Percentiles rank a stretch among this genome's conserved stretches.
phyloP scores from a whole-genome alignment of 768 basidiomycete species.

The Rhizopogon sp. region DNA sequence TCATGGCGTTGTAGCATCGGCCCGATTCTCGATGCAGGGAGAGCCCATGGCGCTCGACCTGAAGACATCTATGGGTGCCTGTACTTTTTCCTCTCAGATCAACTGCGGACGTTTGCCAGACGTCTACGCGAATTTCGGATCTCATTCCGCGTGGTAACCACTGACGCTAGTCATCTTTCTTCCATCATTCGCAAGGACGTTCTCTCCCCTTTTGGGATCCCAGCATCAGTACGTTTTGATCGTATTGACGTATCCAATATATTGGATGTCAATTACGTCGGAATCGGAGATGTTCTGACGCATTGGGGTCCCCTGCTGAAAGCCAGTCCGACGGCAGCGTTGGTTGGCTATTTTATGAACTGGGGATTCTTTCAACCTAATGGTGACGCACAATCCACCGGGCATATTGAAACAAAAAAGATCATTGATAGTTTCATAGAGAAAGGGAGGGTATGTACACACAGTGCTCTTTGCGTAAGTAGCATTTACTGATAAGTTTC shows the following conservation, averaged over 20 bases:
- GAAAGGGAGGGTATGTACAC: conserved; percentile 10
- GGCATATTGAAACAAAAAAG: neutral
- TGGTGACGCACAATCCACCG: conserved; percentile 6
- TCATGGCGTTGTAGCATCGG: conserved; percentile 26
- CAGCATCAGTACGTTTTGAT: conserved; percentile 31
- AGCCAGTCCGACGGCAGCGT: conserved; percentile 22
- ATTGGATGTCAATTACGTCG: conserved; percentile 37
- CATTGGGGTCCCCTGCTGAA: conserved; percentile 35
- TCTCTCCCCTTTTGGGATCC: conserved; percentile 14
- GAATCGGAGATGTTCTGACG: conserved; percentile 27
- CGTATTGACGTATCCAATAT: conserved; percentile 48
- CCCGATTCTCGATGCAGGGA: conserved; percentile 34
- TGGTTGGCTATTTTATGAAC: conserved; percentile 46
- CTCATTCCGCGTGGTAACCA: conserved; percentile 27
- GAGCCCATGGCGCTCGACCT: conserved; percentile 29
- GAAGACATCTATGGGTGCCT: conserved; percentile 49
- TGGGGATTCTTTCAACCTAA: conserved; percentile 24
- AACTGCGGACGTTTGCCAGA: conserved; percentile 34
- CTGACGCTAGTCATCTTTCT: conserved; percentile 38
- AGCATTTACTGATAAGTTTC: neutral
- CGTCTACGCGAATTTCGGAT: conserved; percentile 30
- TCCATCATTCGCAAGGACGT: conserved; percentile 25
- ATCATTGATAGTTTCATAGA: conserved; percentile 10
- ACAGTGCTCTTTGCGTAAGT: neutral
- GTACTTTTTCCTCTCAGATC: conserved; percentile 39